A percentile compares a stretch with the other conserved stretches of the same genome.
Evolutionary conservation across 306 rosid genomes (phyloP).

Genomic region (Mucuna pruriens): DNA sequence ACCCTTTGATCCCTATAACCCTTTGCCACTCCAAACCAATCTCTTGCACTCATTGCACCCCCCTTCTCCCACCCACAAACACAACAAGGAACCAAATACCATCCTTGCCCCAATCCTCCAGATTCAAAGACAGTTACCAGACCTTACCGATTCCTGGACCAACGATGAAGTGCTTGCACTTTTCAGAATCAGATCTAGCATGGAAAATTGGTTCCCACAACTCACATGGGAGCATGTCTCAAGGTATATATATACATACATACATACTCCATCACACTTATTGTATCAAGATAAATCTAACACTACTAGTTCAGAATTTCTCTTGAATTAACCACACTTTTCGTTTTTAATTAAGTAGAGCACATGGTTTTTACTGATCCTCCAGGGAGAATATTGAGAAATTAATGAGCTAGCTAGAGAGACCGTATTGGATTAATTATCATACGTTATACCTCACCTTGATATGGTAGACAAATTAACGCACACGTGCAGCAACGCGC

Average conservation of each 20-base stretch:
- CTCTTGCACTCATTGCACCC: constrained; percentile 53
- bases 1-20: constrained; percentile 41
- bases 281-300: too few relatives aligned
- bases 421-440: not conserved
- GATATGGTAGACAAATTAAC: not conserved
- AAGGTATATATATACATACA: constrained; percentile 56
- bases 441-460: not conserved
- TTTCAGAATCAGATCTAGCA: constrained; percentile 79
- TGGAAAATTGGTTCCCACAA: constrained; percentile 76
- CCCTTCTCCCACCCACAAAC: constrained; percentile 29
- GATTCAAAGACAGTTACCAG: constrained; percentile 22
- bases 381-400: not conserved
- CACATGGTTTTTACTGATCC: too few relatives aligned
- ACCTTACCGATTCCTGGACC: constrained; percentile 57
- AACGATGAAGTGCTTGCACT: constrained; percentile 76
- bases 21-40: constrained; percentile 36
- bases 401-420: not conserved
- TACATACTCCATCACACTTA: too few relatives aligned
- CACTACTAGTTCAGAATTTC: too few relatives aligned
- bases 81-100: constrained; percentile 25
- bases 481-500: constrained; percentile 35
- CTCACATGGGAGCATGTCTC: constrained; percentile 93
- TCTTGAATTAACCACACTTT: too few relatives aligned
- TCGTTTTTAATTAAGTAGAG: not conserved
- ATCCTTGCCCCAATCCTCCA: constrained; percentile 12